phyloP scores from a whole-genome alignment of 495 filamentous ascomycete species.

The Hypoxylon trugodes region DNA sequence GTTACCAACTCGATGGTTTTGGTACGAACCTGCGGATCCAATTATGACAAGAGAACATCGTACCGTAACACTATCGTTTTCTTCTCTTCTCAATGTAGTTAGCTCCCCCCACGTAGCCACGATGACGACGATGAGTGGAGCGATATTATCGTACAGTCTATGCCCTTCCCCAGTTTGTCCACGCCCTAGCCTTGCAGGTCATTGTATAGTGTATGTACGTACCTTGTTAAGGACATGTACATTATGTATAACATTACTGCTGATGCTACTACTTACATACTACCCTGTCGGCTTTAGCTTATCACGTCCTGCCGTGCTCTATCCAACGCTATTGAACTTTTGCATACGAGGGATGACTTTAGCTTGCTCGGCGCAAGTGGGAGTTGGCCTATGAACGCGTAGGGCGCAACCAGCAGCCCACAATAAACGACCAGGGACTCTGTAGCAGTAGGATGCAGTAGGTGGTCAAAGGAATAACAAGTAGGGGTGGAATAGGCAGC shows the following conservation, averaged over 20 bases:
- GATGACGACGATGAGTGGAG: constrained; percentile 14
- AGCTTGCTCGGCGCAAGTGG: constrained; percentile 8
- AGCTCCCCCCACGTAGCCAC: constrained; percentile 5
- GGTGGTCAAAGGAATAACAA: constrained; percentile 6
- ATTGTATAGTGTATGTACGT: constrained; percentile 1
- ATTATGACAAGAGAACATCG: too few relatives aligned
- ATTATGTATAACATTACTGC: constrained; percentile 4
- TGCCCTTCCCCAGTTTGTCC: constrained; percentile 17
- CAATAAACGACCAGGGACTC: constrained; percentile 23
- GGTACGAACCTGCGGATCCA: too few relatives aligned
- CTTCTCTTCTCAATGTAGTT: neutral
- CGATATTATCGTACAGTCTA: constrained; percentile 2
- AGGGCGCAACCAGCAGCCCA: constrained; percentile 3
- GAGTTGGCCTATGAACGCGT: constrained; percentile 13
- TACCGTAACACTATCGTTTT: too few relatives aligned
- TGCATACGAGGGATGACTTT: constrained; percentile 17
- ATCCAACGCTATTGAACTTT: constrained; percentile 10
- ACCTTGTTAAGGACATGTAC: neutral
- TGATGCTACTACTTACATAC: too few relatives aligned
- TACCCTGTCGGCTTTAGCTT: constrained; percentile 14
- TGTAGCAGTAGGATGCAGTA: constrained; percentile 25
- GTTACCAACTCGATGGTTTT: too few relatives aligned
- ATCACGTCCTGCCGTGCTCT: too few relatives aligned
- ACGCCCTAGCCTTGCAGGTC: neutral
- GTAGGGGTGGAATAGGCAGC: constrained; percentile 21